Conservation (phyloP, 2,329 filamentous ascomycete species). For the Talaromyces sp. region DNA sequence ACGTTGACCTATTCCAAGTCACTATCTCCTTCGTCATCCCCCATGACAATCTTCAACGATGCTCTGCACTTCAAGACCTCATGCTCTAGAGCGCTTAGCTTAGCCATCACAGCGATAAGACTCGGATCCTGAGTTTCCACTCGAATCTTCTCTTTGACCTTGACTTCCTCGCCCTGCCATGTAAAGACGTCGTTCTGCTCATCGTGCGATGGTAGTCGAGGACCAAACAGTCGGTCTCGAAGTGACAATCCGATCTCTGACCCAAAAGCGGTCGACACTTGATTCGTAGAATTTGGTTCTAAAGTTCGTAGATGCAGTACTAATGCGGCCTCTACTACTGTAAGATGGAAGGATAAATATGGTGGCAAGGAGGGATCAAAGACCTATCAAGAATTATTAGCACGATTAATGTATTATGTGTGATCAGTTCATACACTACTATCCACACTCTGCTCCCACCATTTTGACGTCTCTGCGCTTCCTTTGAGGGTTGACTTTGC, state of each 20-base stretch:
- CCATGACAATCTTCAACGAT: constrained; percentile 76
- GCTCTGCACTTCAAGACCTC: constrained; percentile 65
- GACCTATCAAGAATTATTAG: constrained; percentile 29
- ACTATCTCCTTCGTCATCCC: constrained; percentile 50
- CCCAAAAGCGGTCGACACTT: constrained; percentile 63
- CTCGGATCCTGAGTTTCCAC: constrained; percentile 88
- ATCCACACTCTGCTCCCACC: constrained; percentile 54
- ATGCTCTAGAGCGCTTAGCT: constrained; percentile 73
- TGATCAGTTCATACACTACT: constrained; percentile 49
- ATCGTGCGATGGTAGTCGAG: constrained; percentile 63
- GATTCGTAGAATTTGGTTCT: constrained; percentile 58
- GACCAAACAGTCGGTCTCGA: constrained; percentile 53
- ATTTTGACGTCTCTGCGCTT: constrained; percentile 47
- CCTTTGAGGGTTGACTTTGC: constrained; percentile 59
- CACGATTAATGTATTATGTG: not conserved
- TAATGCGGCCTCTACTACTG: constrained; percentile 65
- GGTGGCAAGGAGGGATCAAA: constrained; percentile 62
- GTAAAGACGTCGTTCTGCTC: constrained; percentile 75
- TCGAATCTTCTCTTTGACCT: constrained; percentile 82
- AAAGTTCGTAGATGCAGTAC: constrained; percentile 67
- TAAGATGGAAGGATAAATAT: constrained; percentile 68
- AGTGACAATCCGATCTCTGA: constrained; percentile 63
- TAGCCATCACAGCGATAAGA: constrained; percentile 76
- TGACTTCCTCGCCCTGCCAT: constrained; percentile 68
- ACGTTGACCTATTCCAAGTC: constrained; percentile 11